Evolutionary conservation across 2,329 filamentous ascomycete species (phyloP).

Genomic region (Basipetospora chlamydospora): DNA sequence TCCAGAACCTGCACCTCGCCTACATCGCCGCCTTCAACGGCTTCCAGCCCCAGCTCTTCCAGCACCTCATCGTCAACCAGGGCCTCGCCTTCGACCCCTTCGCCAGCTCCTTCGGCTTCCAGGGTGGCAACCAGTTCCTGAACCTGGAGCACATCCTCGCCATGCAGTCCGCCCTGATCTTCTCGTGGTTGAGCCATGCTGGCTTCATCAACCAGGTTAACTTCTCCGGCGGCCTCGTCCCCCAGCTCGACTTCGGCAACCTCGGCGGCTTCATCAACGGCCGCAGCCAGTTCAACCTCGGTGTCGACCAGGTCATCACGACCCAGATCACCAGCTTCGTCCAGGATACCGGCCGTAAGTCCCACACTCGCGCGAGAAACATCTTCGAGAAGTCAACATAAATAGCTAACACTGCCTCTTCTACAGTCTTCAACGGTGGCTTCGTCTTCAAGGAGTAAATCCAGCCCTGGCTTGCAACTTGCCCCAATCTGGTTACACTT

Average conservation of each 20-base stretch:
- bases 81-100: conserved; percentile 24
- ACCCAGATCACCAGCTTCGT: conserved; percentile 16
- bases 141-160: conserved; percentile 24
- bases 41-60: conserved; percentile 27
- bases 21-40: conserved; percentile 32
- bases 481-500: too few species aligned
- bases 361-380: too few species aligned
- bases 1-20: conserved; percentile 25
- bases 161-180: conserved; percentile 25
- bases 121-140: conserved; percentile 26
- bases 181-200: conserved; percentile 18
- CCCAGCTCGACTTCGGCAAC: conserved; percentile 6
- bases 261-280: conserved; percentile 10
- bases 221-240: conserved; percentile 6
- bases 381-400: neutral
- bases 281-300: conserved; percentile 14
- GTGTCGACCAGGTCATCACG: conserved; percentile 12
- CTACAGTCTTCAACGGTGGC: conserved; percentile 1
- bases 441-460: conserved; percentile 2
- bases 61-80: conserved; percentile 17
- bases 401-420: neutral
- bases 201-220: conserved; percentile 18
- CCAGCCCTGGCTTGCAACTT: neutral
- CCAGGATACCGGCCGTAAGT: conserved; percentile 5
- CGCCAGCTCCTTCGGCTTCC: conserved; percentile 28